Evolutionary conservation across 139 green algal species (phyloP).

Genomic region (Closterium sp.): DNA sequence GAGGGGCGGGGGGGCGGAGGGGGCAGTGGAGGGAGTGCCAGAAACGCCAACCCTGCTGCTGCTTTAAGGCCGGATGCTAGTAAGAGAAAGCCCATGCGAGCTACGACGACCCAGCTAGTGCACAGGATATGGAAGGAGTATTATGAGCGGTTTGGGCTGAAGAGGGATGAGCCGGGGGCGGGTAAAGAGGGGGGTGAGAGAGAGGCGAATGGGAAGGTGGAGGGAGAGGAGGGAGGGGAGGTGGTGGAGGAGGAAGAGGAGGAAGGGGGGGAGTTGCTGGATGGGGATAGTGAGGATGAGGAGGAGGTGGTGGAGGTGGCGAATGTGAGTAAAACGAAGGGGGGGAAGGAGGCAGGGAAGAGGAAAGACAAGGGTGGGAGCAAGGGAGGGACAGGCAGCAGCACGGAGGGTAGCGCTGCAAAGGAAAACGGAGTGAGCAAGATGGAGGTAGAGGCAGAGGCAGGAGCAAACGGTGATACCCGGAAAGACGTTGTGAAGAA

Average conservation of each 20-base stretch:
- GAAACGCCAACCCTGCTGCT: constrained; percentile 42
- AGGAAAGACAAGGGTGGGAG: background rate
- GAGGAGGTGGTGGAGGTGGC: constrained; percentile 16
- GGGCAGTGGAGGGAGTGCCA: background rate
- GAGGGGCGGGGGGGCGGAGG: background rate
- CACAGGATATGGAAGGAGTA: constrained; percentile 78
- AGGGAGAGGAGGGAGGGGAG: background rate
- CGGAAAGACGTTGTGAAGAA: background rate
- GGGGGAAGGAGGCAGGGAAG: background rate
- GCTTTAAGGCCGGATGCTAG: constrained; percentile 44
- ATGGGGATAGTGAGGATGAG: constrained; percentile 42
- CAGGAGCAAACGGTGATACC: background rate
- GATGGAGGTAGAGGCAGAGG: background rate
- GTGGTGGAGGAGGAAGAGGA: background rate
- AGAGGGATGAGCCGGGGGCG: background rate
- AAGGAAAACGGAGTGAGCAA: background rate
- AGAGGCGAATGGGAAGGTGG: background rate
- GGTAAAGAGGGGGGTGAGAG: constrained; percentile 15
- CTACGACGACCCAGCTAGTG: constrained; percentile 90
- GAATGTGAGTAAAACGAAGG: background rate
- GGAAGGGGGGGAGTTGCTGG: constrained; percentile 19
- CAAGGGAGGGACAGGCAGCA: too few species aligned
- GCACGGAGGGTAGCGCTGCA: background rate
- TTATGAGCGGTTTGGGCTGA: constrained; percentile 46
- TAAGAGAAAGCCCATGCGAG: constrained; percentile 84